Evolutionary conservation across 2,329 filamentous ascomycete species (phyloP), one percentile per base, ranked within the genome.

Genomic region (Cyphellophora europaea): DNA sequence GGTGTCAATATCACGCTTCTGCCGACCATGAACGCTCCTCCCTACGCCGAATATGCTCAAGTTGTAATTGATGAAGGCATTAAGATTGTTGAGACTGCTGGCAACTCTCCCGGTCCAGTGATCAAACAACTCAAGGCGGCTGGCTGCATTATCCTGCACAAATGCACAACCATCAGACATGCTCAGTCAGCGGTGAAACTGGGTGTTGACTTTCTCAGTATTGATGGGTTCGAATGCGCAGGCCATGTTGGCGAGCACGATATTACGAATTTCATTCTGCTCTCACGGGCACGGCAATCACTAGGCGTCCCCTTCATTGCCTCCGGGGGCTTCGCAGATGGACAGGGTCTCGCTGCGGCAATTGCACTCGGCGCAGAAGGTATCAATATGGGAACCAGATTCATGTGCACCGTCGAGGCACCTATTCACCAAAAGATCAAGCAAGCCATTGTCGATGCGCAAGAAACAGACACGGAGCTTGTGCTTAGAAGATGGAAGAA

Each of bases 311-410:
- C 91, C 1, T 98, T 96, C 59, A 94, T 98, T 55, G 91, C 91
- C 1, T 93, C 83, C 2, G 91, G 91, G 37, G 91, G 91, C 2
- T 96, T 98, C 55, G 89, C 87, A 10, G 91, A 98, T 57, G 91
- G 91, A 0, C 77, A 93, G 52, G 91, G 91, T 3, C 72, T 98
- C 13, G 91, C 91, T 1, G 91, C 89, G 2, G 91, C 91, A 5
- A 67, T 98, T 49, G 80, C 81, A 27, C 72, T 98, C 10, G 91
- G 91, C 21, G 91, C 91, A 0, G 84, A 85, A 57, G 91, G 91
- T 44, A 79, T 96, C 64, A 98, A 98, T 65, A 98, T 98, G 91
- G 91, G 91, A 38, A 98, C 91, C 6, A 72, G 91, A 27, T 98
- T 96, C 67, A 93, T 98, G 84, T 89, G 82, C 66, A 96, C 91